Base-by-base conservation (phyloP, 768 basidiomycete species). In the Lentinula sp. region DNA sequence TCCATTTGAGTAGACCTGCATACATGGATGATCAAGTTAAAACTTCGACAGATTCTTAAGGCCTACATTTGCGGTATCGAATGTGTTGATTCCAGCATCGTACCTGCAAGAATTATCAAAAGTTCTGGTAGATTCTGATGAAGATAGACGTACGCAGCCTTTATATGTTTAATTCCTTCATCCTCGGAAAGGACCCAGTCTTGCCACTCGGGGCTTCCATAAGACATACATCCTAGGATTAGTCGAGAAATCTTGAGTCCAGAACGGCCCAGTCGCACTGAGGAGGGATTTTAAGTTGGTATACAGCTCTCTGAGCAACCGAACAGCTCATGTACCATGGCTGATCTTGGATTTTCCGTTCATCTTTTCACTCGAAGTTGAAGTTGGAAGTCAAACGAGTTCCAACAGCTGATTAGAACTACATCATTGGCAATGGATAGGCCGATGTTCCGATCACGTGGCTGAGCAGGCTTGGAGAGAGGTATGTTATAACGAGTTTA, bases 141-240 rank as follows among this genome's bases (percentile, higher is more conserved):
- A 16, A 21, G 16, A 21, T 21, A 28, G n/a, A 54, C 60, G 57
- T 61, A 68, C 28, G 81, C 75, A 1, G 70, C 70, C 68, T 83
- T 82, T 68, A 86, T 79, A 61, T 84, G 83, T 63, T 83, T 73
- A 23, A 81, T 72, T 1, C 74, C 76, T 60, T 83, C 81, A 31
- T 81, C 78, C 61, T 84, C 81, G 7, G 68, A 70, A 1, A 83
- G 65, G 23, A 76, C 71, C 80, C 80, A 79, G 42, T 66, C 61
- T 67, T 82, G 77, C 81, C 84, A 86, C 11, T 80, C 75, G 11
- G 78, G 72, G 9, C 68, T 68, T 28, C 80, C 85, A 64, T 85
- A 87, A n/a, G 76, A 74, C 85, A 86, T 84, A 42, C 78, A 80
- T 1, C 87, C 88, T 0, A 89, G 74, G 45, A 88, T 86, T 53